A percentile compares a stretch with the other conserved stretches of the same genome.
Evolutionary conservation across 2,329 filamentous ascomycete genomes (phyloP).

Genomic region (Cordyceps fumosorosea): DNA sequence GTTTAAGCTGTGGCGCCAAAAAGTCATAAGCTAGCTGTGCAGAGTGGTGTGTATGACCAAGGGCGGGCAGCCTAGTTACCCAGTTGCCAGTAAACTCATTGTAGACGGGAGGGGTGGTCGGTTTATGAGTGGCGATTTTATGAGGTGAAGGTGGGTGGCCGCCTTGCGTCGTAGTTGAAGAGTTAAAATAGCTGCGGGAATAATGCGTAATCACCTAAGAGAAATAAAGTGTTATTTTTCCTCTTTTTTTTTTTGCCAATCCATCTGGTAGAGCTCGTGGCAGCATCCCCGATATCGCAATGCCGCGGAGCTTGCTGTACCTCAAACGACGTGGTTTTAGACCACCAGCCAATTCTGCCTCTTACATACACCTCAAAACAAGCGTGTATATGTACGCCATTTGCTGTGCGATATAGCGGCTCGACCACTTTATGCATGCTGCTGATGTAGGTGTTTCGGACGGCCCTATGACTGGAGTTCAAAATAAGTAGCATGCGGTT

Average conservation of each 20-base stretch:
- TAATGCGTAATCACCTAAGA: not conserved
- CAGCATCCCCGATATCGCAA: not conserved
- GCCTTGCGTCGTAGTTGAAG: not conserved
- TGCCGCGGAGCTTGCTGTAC: not conserved
- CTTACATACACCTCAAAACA: not conserved
- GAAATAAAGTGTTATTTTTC: not conserved
- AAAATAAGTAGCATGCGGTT: not conserved
- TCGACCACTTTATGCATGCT: not conserved
- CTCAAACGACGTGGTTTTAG: not conserved
- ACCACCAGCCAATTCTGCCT: not conserved
- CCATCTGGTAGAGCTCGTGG: not conserved
- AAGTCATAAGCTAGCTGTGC: not conserved
- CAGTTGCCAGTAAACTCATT: not conserved
- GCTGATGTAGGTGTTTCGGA: not conserved
- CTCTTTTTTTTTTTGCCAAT: not conserved
- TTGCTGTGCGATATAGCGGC: not conserved
- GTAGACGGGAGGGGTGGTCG: not conserved
- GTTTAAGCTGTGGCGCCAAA: not conserved
- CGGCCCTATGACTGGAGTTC: no score
- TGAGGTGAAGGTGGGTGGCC: not conserved
- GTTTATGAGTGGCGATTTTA: not conserved
- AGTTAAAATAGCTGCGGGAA: not conserved
- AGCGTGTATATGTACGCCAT: not conserved
- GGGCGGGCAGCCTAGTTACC: not conserved
- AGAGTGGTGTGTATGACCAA: slow-evolving; percentile 3